A percentile compares a stretch with the other conserved stretches of the same genome.
Evolutionary conservation across 2,329 filamentous ascomycete genomes (phyloP).

Genomic region (Colletotrichum gloeosporioides): DNA sequence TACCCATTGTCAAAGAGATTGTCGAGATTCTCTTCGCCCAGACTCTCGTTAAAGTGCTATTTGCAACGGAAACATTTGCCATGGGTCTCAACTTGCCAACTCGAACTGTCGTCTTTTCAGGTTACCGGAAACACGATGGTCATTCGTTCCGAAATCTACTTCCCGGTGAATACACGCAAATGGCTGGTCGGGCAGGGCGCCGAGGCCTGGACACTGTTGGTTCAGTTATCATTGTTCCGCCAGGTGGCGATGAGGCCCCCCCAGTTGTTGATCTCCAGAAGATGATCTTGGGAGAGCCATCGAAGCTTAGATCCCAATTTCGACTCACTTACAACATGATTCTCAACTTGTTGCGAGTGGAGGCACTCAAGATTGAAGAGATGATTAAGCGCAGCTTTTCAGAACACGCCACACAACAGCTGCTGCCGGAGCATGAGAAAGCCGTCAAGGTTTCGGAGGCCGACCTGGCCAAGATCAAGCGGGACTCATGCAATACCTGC

Average conservation of each 20-base stretch:
- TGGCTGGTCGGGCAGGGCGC: constrained; percentile 93
- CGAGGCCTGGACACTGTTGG: constrained; percentile 92
- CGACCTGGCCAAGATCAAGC: constrained; percentile 87
- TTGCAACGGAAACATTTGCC: constrained; percentile 97
- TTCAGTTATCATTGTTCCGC: constrained; percentile 90
- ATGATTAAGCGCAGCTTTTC: constrained; percentile 99
- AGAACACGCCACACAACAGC: constrained; percentile 93
- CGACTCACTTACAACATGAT: constrained; percentile 99
- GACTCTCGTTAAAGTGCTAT: constrained; percentile 94
- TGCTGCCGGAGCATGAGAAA: constrained; percentile 94
- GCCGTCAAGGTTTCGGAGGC: constrained; percentile 91
- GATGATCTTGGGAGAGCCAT: constrained; percentile 96
- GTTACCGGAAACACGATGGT: constrained; percentile 95
- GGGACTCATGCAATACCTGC: constrained; percentile 82
- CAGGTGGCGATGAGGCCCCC: constrained; percentile 84
- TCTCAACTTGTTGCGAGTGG: constrained; percentile 89
- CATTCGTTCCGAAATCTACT: constrained; percentile 89
- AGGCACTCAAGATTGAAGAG: constrained; percentile 97
- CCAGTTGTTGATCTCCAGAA: constrained; percentile 82
- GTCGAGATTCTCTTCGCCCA: constrained; percentile 97
- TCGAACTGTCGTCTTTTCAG: constrained; percentile 95
- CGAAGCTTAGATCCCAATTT: constrained; percentile 95
- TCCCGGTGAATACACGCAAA: constrained; percentile 97
- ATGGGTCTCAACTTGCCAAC: constrained; percentile 98
- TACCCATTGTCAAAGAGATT: constrained; percentile 97